Percentiles rank a stretch among this genome's conserved stretches.
Evolutionary conservation across 1,139 yeast species (phyloP).

Genomic region (Candida smagusa): DNA sequence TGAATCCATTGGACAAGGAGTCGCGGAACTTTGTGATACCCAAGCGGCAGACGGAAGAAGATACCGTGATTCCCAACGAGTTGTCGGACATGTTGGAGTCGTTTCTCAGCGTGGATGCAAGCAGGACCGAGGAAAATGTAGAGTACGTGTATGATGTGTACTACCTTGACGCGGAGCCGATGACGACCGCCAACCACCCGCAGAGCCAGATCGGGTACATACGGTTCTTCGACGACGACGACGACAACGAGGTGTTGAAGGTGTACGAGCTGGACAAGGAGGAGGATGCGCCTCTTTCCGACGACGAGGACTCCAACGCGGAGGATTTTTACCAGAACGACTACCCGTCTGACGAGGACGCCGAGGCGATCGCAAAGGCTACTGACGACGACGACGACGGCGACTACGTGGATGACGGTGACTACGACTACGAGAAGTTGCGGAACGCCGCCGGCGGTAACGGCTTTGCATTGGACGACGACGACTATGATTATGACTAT

Average conservation of each 20-base stretch:
- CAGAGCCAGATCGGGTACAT: conserved; percentile 61
- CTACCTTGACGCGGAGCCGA: conserved; percentile 32
- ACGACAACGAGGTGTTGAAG: conserved; percentile 25
- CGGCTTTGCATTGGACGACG: conserved; percentile 17
- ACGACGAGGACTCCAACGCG: conserved; percentile 54
- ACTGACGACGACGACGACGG: conserved; percentile 22
- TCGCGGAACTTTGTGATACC: conserved; percentile 33
- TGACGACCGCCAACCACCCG: conserved; percentile 48
- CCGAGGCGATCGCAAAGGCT: conserved; percentile 25
- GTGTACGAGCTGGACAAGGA: conserved; percentile 47
- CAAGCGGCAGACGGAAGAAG: conserved; percentile 36
- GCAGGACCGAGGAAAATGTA: conserved; percentile 4
- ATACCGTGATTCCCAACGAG: conserved; percentile 50
- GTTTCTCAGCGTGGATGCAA: conserved; percentile 35
- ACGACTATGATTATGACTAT: conserved; percentile 20
- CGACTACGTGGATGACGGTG: conserved; percentile 37
- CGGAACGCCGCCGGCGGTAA: conserved; percentile 13
- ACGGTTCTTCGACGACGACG: conserved; percentile 62
- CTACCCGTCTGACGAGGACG: conserved; percentile 92
- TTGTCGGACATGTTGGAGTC: conserved; percentile 66
- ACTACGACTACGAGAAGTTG: conserved; percentile 18
- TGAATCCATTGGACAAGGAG: background rate
- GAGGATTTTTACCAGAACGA: conserved; percentile 91
- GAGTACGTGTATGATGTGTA: conserved; percentile 93
- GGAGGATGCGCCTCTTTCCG: conserved; percentile 41